Evolutionary conservation across 306 rosid genomes (phyloP), one percentile per base, ranked within the genome.

Genomic region (Phaseolus lunatus): DNA sequence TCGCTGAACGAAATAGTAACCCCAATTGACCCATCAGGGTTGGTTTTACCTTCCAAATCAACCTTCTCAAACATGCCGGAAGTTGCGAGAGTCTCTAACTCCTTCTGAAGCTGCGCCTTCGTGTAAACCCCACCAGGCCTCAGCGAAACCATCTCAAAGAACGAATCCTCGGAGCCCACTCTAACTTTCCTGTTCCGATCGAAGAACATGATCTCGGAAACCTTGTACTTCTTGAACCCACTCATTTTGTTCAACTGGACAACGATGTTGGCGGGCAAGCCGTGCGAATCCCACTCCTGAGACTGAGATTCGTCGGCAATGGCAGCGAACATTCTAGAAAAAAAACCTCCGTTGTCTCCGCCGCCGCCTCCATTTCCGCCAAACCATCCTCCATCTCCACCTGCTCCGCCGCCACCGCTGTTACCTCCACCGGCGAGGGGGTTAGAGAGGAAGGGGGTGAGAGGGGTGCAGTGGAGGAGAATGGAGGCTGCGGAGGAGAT

Each of bases 61-160:
- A 95, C 99, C 85, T 92, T 95, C 87, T 92, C 97, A 75, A 95
- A 95, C 99, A 95, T 95, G 47, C 99, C 99, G 49, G 97, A 92
- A n/a, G 89, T 86, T 3, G 92, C 92, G 0, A 95, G 84, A 19
- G 83, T 75, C 54, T 95, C 99, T 2, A 95, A 88, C 88, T 95
- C 97, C 65, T 90, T 95, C 86, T 89, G 97, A 18, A 95, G 92
- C 79, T 92, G 99, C 0, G 97, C 85, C 78, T 86, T 95, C 7
- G 97, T 88, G 86, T 95, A 95, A 3, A 86, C 44, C 5, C 96
- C 97, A 1, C 96, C 94, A 0, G 99, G 92, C 18, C 91, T 72
- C 67, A 95, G 81, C 0, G 97, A 92, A 50, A 95, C 96, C 99
- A 95, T 95, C 67, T 95, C 97, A 50, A 84, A 88, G 83, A 95